A percentile compares a stretch with the other conserved stretches of the same genome.
phyloP scores from a whole-genome alignment of 306 rosid species.

The Cucurbita ficifolia region DNA sequence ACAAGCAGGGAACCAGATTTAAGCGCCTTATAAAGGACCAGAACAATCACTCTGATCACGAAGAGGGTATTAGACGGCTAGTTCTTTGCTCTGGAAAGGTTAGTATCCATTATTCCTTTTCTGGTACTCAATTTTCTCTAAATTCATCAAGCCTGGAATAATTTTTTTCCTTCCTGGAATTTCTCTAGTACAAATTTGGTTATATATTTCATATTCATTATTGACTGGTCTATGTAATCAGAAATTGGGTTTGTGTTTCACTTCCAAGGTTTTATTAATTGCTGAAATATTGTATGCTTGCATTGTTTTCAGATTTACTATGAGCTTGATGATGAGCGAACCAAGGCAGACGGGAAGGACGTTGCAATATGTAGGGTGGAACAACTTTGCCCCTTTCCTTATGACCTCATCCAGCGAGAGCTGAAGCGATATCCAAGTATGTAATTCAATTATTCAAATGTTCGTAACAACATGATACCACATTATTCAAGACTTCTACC shows the following conservation, averaged over 20 bases:
- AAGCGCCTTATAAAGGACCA: constrained; percentile 91
- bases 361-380: constrained; percentile 90
- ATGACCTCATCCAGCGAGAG: constrained; percentile 82
- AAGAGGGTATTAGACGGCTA: constrained; percentile 83
- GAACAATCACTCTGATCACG: constrained; percentile 54
- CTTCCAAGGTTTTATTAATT: not conserved
- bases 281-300: not conserved
- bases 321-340: constrained; percentile 75
- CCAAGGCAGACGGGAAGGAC: constrained; percentile 53
- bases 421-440: constrained; percentile 93
- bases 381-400: constrained; percentile 95
- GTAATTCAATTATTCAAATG: not conserved
- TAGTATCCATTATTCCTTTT: not conserved
- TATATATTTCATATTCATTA: not conserved
- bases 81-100: constrained; percentile 98
- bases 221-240: not conserved
- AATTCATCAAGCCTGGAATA: not conserved
- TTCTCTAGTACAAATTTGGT: not conserved
- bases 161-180: not conserved
- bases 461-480: not conserved
- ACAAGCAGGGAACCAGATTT: constrained; percentile 96
- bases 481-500: not conserved
- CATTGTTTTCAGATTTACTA: constrained; percentile 55
- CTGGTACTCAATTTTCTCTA: not conserved
- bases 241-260: not conserved